Evolutionary conservation across 2,329 filamentous ascomycete genomes (phyloP).

Genomic region (Diaporthe destruens): DNA sequence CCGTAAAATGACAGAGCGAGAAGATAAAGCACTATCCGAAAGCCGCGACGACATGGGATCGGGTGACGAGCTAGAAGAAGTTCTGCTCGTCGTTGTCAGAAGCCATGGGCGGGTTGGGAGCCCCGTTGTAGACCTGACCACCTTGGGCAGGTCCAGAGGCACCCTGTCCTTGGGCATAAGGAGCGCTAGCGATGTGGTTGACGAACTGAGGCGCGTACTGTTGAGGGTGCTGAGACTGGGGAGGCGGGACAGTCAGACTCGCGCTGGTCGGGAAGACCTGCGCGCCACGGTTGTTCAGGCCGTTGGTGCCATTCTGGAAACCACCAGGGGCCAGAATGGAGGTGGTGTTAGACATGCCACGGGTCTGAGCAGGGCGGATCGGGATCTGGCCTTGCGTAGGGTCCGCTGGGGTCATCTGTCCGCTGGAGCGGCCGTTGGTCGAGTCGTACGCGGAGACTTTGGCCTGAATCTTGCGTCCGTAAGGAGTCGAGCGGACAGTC

Average conservation of each 20-base stretch:
- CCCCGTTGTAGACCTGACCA: slow-evolving; percentile 46
- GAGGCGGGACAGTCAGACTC: slow-evolving; percentile 43
- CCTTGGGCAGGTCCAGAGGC: slow-evolving; percentile 38
- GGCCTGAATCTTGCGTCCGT: slow-evolving; percentile 91
- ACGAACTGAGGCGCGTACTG: slow-evolving; percentile 42
- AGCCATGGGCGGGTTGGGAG: slow-evolving; percentile 40
- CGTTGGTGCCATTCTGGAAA: slow-evolving; percentile 50
- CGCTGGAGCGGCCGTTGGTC: slow-evolving; percentile 58
- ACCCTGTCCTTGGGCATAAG: slow-evolving; percentile 35
- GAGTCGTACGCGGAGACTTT: slow-evolving; percentile 79
- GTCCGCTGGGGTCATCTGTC: slow-evolving; percentile 66
- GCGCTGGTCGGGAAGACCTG: slow-evolving; percentile 44
- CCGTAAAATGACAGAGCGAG: slow-evolving; percentile 33
- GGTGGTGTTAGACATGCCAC: slow-evolving; percentile 57
- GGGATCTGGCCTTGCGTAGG: slow-evolving; percentile 67
- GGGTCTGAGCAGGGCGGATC: slow-evolving; percentile 58
- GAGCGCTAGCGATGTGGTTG: slow-evolving; percentile 33
- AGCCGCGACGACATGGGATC: not conserved
- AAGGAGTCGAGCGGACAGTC: slow-evolving; percentile 88
- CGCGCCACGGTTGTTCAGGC: slow-evolving; percentile 46
- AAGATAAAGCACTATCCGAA: slow-evolving; percentile 5
- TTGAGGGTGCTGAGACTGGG: slow-evolving; percentile 45
- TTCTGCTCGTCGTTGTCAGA: slow-evolving; percentile 43
- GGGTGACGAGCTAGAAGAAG: slow-evolving; percentile 45
- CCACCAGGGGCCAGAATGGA: slow-evolving; percentile 52